phyloP scores from a whole-genome alignment of 2,329 filamentous ascomycete species.

The Colletotrichum zoysiae region DNA sequence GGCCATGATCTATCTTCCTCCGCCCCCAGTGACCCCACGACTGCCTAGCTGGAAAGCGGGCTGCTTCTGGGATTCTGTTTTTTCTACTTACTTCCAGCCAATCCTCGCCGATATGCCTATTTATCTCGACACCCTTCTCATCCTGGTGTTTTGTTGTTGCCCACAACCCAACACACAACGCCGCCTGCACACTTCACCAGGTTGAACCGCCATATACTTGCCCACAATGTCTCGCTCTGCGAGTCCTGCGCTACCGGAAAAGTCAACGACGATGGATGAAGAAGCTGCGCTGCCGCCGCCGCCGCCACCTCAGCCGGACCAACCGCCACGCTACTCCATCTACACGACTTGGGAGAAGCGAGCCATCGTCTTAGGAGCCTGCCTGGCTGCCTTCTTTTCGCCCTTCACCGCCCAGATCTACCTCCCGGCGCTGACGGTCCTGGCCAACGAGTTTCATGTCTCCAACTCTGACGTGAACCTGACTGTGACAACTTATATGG shows the following conservation, averaged over 20 bases:
- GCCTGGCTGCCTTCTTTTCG: slow-evolving; percentile 58
- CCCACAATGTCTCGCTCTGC: slow-evolving; percentile 18
- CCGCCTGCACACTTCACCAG: not conserved
- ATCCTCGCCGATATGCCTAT: not conserved
- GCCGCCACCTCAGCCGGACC: slow-evolving; percentile 8
- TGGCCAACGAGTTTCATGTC: slow-evolving; percentile 62
- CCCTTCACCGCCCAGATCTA: slow-evolving; percentile 65
- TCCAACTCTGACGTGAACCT: slow-evolving; percentile 59
- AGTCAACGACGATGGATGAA: slow-evolving; percentile 22
- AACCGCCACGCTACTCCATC: slow-evolving; percentile 51
- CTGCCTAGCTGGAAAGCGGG: not conserved
- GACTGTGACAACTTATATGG: slow-evolving; percentile 68
- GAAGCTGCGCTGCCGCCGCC: slow-evolving; percentile 17
- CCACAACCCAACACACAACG: not conserved
- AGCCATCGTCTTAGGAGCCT: slow-evolving; percentile 55
- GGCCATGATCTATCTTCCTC: slow-evolving; percentile 5
- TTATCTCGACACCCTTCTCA: slow-evolving; percentile 10
- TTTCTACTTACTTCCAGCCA: not conserved
- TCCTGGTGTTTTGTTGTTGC: not conserved
- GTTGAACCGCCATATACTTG: not conserved
- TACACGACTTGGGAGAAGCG: slow-evolving; percentile 57
- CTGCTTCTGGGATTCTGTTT: slow-evolving; percentile 2
- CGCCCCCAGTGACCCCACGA: slow-evolving; percentile 2
- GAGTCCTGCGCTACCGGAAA: slow-evolving; percentile 4
- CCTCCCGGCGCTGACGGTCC: slow-evolving; percentile 63